Percentiles rank a stretch among this genome's conserved stretches.
Evolutionary conservation across 345 rosid species (phyloP).

Genomic region (Dipteronia dyeriana): DNA sequence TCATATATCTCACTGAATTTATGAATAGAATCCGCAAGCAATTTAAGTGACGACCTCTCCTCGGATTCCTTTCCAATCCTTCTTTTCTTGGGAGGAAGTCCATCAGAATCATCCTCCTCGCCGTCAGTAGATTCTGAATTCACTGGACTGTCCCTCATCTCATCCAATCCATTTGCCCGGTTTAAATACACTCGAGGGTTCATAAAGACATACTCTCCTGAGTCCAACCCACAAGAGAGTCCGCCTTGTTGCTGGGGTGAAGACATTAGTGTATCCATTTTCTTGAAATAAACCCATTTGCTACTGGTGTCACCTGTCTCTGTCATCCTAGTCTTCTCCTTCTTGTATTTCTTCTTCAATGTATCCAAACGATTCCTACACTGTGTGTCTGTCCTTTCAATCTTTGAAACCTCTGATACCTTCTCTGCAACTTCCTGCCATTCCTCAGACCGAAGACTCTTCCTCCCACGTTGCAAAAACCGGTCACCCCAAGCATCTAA

Average conservation of each 20-base stretch:
- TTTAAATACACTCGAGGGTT: conserved; percentile 64
- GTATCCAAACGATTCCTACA: conserved; percentile 87
- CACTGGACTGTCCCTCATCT: conserved; percentile 90
- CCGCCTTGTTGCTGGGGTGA: conserved; percentile 69
- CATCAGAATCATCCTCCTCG: conserved; percentile 69
- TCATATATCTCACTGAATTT: conserved; percentile 84
- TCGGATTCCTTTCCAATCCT: conserved; percentile 49
- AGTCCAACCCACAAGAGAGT: conserved; percentile 89
- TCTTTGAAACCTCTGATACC: conserved; percentile 74
- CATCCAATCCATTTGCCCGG: conserved; percentile 76
- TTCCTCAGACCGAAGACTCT: conserved; percentile 89
- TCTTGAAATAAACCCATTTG: conserved; percentile 87
- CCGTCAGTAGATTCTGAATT: conserved; percentile 58
- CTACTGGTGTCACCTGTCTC: conserved; percentile 48
- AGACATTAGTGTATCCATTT: conserved; percentile 78
- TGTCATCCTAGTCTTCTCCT: conserved; percentile 61
- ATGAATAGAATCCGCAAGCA: conserved; percentile 85
- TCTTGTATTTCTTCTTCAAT: conserved; percentile 91
- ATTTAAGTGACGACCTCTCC: conserved; percentile 59
- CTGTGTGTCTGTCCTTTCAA: conserved; percentile 77
- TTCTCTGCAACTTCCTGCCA: conserved; percentile 97
- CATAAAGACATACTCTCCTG: conserved; percentile 80
- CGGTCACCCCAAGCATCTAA: conserved; percentile 94
- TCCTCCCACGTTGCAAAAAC: conserved; percentile 79
- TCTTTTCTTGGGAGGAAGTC: conserved; percentile 76